Evolutionary conservation across 106 monocot species (phyloP), one percentile per base, ranked within the genome.

Genomic region (Alisma plantagoaquatica): DNA sequence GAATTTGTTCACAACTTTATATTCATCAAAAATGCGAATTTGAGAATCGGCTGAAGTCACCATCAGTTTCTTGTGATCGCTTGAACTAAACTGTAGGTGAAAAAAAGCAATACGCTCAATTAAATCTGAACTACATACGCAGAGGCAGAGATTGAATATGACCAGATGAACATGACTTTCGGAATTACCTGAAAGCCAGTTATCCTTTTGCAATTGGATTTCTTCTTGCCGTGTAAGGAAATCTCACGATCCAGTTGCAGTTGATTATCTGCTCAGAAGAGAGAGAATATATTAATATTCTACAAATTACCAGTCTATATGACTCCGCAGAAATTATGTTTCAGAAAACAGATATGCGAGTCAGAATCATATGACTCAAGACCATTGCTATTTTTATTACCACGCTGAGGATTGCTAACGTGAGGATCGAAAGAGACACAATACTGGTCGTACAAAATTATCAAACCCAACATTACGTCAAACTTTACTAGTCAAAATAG

Each of bases 121-220:
- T n/a, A 20, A 51, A 44, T 21, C 51, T 23, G 27, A 43, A 23
- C 11, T 1, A 12, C 44, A 21, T 53, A 29, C 10, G 29, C 15
- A 54, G 7, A n/a, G 21, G 19, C 19, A 54, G 29, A 71, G 32
- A 15, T 3, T 21, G 20, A 24, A 3, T 3, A 56, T 18, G 20
- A 14, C 1, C 16, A 20, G 10, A 33, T 3, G 22, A 56, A 23
- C 19, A 23, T 10, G 9, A 56, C n/a, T 41, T 56, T 56, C 10
- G 24, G 25, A 25, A 16, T 4, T 25, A 91, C 91, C 86, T 91
- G 75, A 70, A 92, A 71, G 11, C 82, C 70, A 14, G 78, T 86
- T 57, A 92, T 81, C 54, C 86, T 78, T 44, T 73, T 92, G 35
- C 43, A 62, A 22, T 41, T 61, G 29, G 50, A 76, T 61, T 79